Conservation (phyloP, 1,139 yeast species). For the Wickerhamomyces sp. region DNA sequence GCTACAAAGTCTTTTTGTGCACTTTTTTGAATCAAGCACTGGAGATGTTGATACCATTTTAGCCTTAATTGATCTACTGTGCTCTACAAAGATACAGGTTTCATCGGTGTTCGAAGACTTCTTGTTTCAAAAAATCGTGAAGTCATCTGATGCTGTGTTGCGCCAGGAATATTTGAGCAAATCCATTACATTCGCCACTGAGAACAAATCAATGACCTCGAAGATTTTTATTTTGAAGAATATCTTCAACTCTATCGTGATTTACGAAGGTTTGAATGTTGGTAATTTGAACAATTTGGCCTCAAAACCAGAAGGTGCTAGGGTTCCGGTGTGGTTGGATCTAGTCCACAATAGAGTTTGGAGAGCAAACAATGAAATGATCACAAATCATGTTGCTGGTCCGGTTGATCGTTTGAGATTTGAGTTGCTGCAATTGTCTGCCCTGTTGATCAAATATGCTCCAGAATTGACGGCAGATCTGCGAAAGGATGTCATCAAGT, state of each 20-base stretch:
- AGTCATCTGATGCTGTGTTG: constrained; percentile 39
- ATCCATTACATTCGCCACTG: constrained; percentile 45
- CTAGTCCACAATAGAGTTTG: constrained; percentile 62
- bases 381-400: constrained; percentile 59
- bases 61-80: constrained; percentile 43
- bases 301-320: constrained; percentile 21
- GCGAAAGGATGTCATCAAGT: constrained; percentile 83
- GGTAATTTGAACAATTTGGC: constrained; percentile 50
- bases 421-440: constrained; percentile 77
- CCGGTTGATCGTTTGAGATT: constrained; percentile 70
- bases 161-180: constrained; percentile 49
- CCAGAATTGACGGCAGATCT: constrained; percentile 56
- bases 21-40: constrained; percentile 35
- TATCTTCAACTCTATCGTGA: constrained; percentile 61
- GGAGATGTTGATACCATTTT: constrained; percentile 38
- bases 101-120: constrained; percentile 49
- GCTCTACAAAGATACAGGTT: constrained; percentile 41
- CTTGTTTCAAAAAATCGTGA: constrained; percentile 52
- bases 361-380: constrained; percentile 55
- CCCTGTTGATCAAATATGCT: constrained; percentile 67
- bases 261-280: constrained; percentile 51
- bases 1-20: constrained; percentile 52
- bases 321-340: constrained; percentile 56
- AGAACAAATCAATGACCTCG: constrained; percentile 43
- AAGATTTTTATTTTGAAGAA: constrained; percentile 59